These are phyloP conservation scores for Aureobasidium sp. DNA, from an alignment of 2,329 filamentous ascomycete genomes.

Conservation along the genomic window DNA sequence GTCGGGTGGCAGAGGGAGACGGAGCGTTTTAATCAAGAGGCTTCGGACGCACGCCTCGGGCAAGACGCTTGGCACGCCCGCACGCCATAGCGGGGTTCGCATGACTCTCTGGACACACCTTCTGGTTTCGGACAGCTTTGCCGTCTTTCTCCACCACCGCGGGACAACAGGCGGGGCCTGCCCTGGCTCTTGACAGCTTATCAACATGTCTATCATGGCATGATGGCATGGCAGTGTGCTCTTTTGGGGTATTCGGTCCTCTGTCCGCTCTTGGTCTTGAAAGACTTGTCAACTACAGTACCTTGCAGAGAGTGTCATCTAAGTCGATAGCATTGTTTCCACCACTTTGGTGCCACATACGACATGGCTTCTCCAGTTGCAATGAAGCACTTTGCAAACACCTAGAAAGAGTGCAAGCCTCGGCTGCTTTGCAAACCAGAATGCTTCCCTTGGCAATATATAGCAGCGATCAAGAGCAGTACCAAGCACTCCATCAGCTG, in stretches of 20 bases:
- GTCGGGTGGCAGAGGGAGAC: neutral
- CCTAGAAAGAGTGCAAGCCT: slow-evolving; percentile 55
- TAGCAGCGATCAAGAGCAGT: slow-evolving; percentile 47
- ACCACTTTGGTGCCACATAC: neutral
- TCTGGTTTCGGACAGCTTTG: neutral
- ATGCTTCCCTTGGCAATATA: slow-evolving; percentile 61
- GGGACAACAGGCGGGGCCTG: neutral
- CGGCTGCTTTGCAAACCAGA: slow-evolving; percentile 58
- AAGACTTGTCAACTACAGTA: neutral
- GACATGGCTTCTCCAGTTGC: slow-evolving; percentile 26
- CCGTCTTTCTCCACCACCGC: neutral
- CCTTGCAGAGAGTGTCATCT: neutral
- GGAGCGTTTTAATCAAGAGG: slow-evolving; percentile 1
- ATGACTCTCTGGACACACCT: slow-evolving; percentile 1
- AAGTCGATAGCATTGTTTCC: neutral
- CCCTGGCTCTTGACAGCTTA: neutral
- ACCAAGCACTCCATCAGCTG: slow-evolving; percentile 54
- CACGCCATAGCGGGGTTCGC: slow-evolving; percentile 6
- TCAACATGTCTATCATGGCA: neutral
- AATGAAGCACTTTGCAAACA: slow-evolving; percentile 51
- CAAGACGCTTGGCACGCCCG: neutral
- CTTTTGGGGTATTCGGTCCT: neutral
- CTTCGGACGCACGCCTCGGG: neutral
- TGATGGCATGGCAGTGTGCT: neutral
- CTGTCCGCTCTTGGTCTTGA: neutral